phyloP scores from a whole-genome alignment of 2,329 filamentous ascomycete species.

The Aspergillus sergii region DNA sequence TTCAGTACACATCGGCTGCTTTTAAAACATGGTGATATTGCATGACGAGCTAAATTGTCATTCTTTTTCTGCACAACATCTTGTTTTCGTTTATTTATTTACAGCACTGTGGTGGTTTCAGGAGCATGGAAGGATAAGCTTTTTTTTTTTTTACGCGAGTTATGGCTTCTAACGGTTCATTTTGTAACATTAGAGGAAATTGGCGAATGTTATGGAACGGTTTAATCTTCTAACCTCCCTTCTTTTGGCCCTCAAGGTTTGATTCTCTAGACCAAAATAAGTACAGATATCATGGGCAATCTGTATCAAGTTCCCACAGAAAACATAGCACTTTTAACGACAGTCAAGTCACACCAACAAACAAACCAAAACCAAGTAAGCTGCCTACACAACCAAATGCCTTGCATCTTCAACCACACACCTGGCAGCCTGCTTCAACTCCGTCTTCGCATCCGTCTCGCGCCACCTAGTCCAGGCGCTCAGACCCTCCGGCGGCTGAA shows the following conservation, averaged over 20 bases:
- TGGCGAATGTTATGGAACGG: slow-evolving; percentile 11
- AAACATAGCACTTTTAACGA: background rate
- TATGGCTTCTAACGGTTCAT: slow-evolving; percentile 16
- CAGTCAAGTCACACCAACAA: slow-evolving; percentile 2
- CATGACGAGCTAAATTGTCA: background rate
- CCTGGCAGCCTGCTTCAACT: slow-evolving; percentile 85
- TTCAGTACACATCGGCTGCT: background rate
- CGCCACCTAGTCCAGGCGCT: slow-evolving; percentile 85
- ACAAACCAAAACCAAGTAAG: background rate
- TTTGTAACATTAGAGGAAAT: slow-evolving; percentile 21
- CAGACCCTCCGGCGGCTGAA: slow-evolving; percentile 83
- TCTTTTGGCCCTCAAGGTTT: background rate
- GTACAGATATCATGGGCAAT: background rate
- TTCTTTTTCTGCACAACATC: background rate
- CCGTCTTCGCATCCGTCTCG: slow-evolving; percentile 79
- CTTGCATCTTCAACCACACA: slow-evolving; percentile 73
- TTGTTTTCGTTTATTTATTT: slow-evolving; percentile 4
- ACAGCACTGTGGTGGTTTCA: slow-evolving; percentile 2
- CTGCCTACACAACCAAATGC: slow-evolving; percentile 43
- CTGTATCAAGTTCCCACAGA: background rate
- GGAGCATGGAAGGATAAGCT: slow-evolving; percentile 1
- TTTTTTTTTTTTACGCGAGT: slow-evolving; percentile 7
- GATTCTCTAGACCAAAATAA: background rate
- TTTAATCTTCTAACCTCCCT: background rate
- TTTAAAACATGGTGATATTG: slow-evolving; percentile 6